phyloP scores from a whole-genome alignment of 108 stramenopile genomes.

The Conticribra guillardii region DNA sequence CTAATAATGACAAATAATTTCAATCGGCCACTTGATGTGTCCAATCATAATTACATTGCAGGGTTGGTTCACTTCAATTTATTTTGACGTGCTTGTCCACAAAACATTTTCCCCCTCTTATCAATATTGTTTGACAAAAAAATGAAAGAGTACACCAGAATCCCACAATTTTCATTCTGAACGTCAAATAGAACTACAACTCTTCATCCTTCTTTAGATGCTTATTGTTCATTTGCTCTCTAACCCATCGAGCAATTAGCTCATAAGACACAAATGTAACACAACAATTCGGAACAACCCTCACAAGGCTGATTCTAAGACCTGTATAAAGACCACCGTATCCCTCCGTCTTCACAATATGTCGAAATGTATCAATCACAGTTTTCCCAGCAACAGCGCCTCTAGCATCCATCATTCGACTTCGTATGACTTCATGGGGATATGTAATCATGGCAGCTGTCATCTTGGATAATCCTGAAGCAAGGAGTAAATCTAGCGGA shows the following conservation, averaged over 20 bases:
- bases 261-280: conserved; percentile 91
- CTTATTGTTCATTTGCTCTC: conserved; percentile 44
- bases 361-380: conserved; percentile 49
- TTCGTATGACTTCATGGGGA: conserved; percentile 91
- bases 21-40: no score
- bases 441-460: conserved; percentile 81
- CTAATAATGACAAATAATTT: no score
- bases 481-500: conserved; percentile 74
- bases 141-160: background rate
- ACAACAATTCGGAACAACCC: conserved; percentile 91
- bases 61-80: no score
- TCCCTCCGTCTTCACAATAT: conserved; percentile 74
- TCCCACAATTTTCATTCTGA: background rate
- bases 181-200: no score
- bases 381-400: conserved; percentile 37
- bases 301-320: conserved; percentile 74
- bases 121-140: no score
- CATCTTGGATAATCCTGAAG: conserved; percentile 83
- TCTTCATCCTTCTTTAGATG: background rate
- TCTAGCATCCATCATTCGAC: conserved; percentile 90
- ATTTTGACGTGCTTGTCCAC: no score
- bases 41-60: no score
- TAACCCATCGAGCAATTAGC: conserved; percentile 71
- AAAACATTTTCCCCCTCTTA: no score
- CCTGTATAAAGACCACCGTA: conserved; percentile 78